Base-by-base conservation (phyloP, 2,329 filamentous ascomycete genomes). In the Lojkania enalia region DNA sequence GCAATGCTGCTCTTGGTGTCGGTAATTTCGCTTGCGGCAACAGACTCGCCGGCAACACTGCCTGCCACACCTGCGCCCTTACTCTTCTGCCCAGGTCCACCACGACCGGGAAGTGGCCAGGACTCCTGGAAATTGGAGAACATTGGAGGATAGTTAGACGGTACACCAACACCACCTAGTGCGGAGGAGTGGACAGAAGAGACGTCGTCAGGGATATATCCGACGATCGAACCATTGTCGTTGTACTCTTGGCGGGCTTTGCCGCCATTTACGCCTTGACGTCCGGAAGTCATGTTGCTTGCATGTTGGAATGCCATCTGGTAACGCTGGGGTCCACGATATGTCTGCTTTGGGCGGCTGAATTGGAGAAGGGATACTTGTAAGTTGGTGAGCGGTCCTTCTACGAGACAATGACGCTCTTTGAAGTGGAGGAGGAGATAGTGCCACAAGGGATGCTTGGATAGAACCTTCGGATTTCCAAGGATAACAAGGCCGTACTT, bases 361-460 rank as follows among this genome's bases (percentile, higher is more conserved):
- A 99, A 99, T 64, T 99, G 94, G 53, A 97, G 81, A 36, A 99
- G 80, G 11, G 91, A 96, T 19, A 90, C 87, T 71, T 97, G 94
- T n/a, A 99, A 78, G 66, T 99, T 99, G 51, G 87, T 94, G 53
- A 99, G 77, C 15, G 94, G 92, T 0, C 94, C 94, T 69, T 99
- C 94, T 4, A 99, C 94, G 11, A 99, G 82, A 67, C 92, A 97
- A 62, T 95, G 95, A 59, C 85, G 85, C 68, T 97, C 91, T 77
- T 97, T 97, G 80, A 96, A 99, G 70, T 99, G 94, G 29, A 92
- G 80, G 25, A 99, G 78, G 19, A 99, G 82, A 63, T 91, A 91
- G 69, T 99, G 94, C 94, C 94, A 99, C 29, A 99, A 79, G 51
- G 95, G 94, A 67, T 99, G 94, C 77, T 99, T 99, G 30, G 91